Percentiles rank a stretch among this genome's conserved stretches.
Evolutionary conservation across 768 basidiomycete genomes (phyloP).

Genomic region (Naganishia vishniacii): DNA sequence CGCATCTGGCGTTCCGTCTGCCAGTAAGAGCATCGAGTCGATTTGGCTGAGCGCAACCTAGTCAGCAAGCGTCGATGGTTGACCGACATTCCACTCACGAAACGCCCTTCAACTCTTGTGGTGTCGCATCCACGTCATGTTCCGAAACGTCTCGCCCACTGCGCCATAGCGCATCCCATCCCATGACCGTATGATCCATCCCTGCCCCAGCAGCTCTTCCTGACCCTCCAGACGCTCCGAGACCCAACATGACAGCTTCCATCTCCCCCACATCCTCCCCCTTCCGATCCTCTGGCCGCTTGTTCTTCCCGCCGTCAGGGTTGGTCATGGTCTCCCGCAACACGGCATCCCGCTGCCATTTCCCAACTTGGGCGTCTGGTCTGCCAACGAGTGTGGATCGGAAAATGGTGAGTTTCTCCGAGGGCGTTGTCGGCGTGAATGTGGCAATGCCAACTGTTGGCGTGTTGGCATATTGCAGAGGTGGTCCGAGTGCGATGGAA

Average conservation of each 20-base stretch:
- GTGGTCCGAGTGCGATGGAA: constrained; percentile 15
- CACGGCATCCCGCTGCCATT: constrained; percentile 22
- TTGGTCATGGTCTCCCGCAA: not conserved
- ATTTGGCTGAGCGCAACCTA: not conserved
- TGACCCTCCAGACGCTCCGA: constrained; percentile 7
- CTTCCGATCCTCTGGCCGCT: constrained; percentile 20
- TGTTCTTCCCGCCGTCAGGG: constrained; percentile 1
- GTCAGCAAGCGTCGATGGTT: too few relatives aligned
- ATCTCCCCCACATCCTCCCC: constrained; percentile 25
- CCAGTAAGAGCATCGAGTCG: constrained; percentile 7
- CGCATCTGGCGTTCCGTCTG: constrained; percentile 13
- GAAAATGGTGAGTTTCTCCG: constrained; percentile 16
- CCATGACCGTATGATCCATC: constrained; percentile 19
- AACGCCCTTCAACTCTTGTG: constrained; percentile 12
- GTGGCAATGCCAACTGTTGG: constrained; percentile 23
- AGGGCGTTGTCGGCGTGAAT: constrained; percentile 18
- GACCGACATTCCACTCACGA: constrained; percentile 22
- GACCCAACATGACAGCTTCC: constrained; percentile 15
- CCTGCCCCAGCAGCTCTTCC: not conserved
- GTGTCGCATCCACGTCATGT: not conserved
- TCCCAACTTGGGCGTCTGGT: constrained; percentile 15
- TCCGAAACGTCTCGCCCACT: constrained; percentile 8
- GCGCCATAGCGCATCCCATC: constrained; percentile 25
- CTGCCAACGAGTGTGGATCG: constrained; percentile 20
- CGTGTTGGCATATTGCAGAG: not conserved